phyloP scores from a whole-genome alignment of 2,329 filamentous ascomycete genomes.

The Akanthomyces dipterigenus region DNA sequence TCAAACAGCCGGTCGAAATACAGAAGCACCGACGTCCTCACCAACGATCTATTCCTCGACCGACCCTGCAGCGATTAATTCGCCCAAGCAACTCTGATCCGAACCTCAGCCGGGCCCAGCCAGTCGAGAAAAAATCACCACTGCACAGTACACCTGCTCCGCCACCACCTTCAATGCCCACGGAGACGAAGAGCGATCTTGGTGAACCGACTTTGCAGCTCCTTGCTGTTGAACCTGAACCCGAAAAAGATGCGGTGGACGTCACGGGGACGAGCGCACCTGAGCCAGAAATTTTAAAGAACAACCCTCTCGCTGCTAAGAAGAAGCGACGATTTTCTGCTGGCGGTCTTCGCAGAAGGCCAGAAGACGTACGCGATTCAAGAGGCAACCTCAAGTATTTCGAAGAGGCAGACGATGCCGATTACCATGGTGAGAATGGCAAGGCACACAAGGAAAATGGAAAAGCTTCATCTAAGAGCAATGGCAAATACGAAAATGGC shows the following conservation, averaged over 20 bases:
- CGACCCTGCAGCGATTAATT: slow-evolving; percentile 38
- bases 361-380: slow-evolving; percentile 62
- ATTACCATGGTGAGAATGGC: slow-evolving; percentile 31
- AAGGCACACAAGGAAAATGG: background rate
- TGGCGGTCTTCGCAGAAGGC: slow-evolving; percentile 69
- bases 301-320: slow-evolving; percentile 32
- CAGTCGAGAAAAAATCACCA: background rate
- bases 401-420: slow-evolving; percentile 80
- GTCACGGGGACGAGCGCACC: slow-evolving; percentile 59
- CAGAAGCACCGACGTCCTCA: slow-evolving; percentile 69
- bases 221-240: slow-evolving; percentile 27
- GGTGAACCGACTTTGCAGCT: slow-evolving; percentile 21
- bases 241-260: slow-evolving; percentile 39
- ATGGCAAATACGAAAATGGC: slow-evolving; percentile 45
- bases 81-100: slow-evolving; percentile 41
- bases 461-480: background rate
- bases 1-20: slow-evolving; percentile 74
- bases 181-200: slow-evolving; percentile 29
- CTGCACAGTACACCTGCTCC: background rate
- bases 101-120: slow-evolving; percentile 21
- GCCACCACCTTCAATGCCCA: background rate
- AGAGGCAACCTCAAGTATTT: slow-evolving; percentile 82
- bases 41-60: slow-evolving; percentile 57
- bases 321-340: slow-evolving; percentile 77
- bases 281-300: slow-evolving; percentile 49